Conservation (phyloP, 2,329 filamentous ascomycete species). For the Fusarium sp. region DNA sequence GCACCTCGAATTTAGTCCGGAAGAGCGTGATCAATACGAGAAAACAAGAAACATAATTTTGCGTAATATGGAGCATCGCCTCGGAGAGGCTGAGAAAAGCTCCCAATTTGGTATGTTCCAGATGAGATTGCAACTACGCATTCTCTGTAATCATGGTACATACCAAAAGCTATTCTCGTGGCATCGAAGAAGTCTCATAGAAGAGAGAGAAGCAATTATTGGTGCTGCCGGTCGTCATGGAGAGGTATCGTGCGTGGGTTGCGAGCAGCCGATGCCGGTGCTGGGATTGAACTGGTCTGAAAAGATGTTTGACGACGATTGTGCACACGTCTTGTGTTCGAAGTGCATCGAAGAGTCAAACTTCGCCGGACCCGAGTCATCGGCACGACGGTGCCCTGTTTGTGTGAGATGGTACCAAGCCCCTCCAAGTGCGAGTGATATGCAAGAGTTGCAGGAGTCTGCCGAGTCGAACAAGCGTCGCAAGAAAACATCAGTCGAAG, state of each 20-base stretch:
- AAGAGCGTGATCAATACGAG: slow-evolving; percentile 7
- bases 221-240: background rate
- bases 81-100: slow-evolving; percentile 13
- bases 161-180: slow-evolving; percentile 16
- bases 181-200: background rate
- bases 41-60: background rate
- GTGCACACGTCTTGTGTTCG: slow-evolving; percentile 1
- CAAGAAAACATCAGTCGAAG: fast-evolving
- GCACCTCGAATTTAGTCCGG: background rate
- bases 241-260: slow-evolving; percentile 7
- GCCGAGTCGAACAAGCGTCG: background rate
- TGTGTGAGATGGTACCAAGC: slow-evolving; percentile 16
- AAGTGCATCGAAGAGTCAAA: slow-evolving; percentile 12
- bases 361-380: fast-evolving
- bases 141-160: slow-evolving; percentile 12
- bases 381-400: background rate
- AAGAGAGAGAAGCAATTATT: slow-evolving; percentile 8
- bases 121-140: slow-evolving; percentile 12
- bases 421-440: fast-evolving
- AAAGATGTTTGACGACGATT: slow-evolving; percentile 1
- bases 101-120: slow-evolving; percentile 19
- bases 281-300: background rate
- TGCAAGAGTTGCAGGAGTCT: fast-evolving
- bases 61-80: slow-evolving; percentile 11
- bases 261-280: slow-evolving; percentile 7